Evolutionary conservation across 805 yeast genomes (phyloP), one percentile per base, ranked within the genome.

Genomic region (Lipomyces lipofer): DNA sequence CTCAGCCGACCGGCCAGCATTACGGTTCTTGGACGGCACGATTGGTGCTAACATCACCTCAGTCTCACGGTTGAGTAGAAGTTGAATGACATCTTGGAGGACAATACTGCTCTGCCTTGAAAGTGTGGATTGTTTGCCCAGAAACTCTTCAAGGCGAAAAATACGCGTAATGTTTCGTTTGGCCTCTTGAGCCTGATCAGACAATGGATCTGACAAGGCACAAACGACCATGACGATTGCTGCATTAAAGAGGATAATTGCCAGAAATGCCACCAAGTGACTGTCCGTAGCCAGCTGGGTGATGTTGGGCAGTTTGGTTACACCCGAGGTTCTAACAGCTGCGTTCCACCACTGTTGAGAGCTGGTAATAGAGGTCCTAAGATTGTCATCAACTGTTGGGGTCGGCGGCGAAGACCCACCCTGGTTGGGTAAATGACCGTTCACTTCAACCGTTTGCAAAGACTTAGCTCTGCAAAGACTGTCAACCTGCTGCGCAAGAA

Each of bases 401-500:
- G 17, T 33, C 17, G 38, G 13, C 13, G 33, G 33, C 33, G 33
- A 29, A 10, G 33, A n/a, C 33, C 33, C 33, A 29, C 33, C 33
- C 33, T 29, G 38, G 38, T 10, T 13, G 38, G 38, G 2, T 8
- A n/a, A 15, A 35, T 35, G 22, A 35, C 6, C 39, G 15, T 35
- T 35, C 5, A 10, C 39, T 7, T 35, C 22, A 35, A 10, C 12
- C 22, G 12, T 13, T 17, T n/a, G 22, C 22, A 5, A 21, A 1
- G 22, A 22, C 39, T 10, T n/a, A 35, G 39, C 22, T n/a, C 21
- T 12, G 5, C 39, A 17, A 22, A 35, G 39, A 13, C 39, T 35
- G 39, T 35, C 39, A 4, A 35, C 28, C 22, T 43, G 30, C 12
- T 35, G 49, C 3, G 45, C 60, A 3, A 51, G 50, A 6, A 56